phyloP scores from a whole-genome alignment of 257 asterid genomes.

The Solanum chiquidenum region DNA sequence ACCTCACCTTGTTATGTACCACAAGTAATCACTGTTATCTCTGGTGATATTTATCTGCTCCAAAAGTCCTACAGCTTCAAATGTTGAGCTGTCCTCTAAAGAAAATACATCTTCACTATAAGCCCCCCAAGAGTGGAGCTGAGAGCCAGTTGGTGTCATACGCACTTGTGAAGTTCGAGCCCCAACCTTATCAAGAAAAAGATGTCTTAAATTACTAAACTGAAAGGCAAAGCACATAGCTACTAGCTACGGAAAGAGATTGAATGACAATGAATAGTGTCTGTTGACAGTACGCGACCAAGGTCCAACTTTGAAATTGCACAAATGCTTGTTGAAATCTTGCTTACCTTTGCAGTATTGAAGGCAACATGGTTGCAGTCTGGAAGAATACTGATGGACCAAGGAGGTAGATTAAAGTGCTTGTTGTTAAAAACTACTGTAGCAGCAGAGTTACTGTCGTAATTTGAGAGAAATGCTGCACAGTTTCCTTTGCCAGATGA shows the following conservation, averaged over 20 bases:
- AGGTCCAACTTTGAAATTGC: not conserved
- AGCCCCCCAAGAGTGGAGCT: constrained; percentile 40
- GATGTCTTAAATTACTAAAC: not conserved
- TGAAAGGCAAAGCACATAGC: not conserved
- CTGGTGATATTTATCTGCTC: constrained; percentile 61
- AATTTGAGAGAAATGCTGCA: constrained; percentile 60
- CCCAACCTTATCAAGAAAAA: constrained; percentile 23
- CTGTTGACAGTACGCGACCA: not conserved
- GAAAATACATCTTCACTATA: constrained; percentile 38
- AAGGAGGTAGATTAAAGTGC: constrained; percentile 53
- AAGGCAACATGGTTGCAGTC: constrained; percentile 52
- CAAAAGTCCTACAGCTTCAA: constrained; percentile 35
- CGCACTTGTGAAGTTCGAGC: constrained; percentile 27
- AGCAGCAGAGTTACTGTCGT: constrained; percentile 26
- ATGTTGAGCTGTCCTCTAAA: constrained; percentile 24
- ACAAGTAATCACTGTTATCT: constrained; percentile 57
- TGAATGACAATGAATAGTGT: not conserved
- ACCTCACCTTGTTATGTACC: constrained; percentile 56
- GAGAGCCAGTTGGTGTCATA: constrained; percentile 30
- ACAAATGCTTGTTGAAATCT: not conserved
- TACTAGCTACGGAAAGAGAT: not conserved
- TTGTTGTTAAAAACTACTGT: constrained; percentile 33
- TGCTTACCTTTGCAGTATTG: constrained; percentile 50
- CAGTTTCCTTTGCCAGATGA: constrained; percentile 31
- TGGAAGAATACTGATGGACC: constrained; percentile 74